A percentile compares a stretch with the other conserved stretches of the same genome.
These are phyloP conservation scores for Cyclotella sp. DNA, from an alignment of 108 stramenopile species.

Conservation along the genomic window DNA sequence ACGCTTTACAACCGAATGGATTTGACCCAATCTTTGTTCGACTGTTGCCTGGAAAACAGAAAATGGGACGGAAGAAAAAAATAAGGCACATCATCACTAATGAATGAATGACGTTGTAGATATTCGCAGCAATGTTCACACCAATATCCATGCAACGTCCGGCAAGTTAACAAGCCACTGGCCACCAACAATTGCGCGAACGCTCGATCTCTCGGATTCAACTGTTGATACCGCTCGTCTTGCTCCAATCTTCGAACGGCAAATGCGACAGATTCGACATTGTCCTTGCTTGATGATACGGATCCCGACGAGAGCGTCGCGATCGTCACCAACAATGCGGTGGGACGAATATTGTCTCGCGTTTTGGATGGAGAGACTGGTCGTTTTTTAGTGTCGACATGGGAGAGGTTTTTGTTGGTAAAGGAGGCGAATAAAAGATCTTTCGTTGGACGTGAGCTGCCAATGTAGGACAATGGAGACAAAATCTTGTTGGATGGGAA, in stretches of 20 bases:
- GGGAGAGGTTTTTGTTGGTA: too few relatives aligned
- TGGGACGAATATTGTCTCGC: not conserved
- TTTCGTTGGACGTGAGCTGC: too few relatives aligned
- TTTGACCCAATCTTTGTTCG: conserved; percentile 77
- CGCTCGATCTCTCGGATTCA: conserved; percentile 69
- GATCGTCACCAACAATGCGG: conserved; percentile 26
- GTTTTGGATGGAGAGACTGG: too few relatives aligned
- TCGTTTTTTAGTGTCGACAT: too few relatives aligned
- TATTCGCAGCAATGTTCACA: not conserved
- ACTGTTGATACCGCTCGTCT: conserved; percentile 41
- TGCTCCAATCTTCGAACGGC: conserved; percentile 61
- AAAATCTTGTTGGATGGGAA: too few relatives aligned
- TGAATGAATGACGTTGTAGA: too few relatives aligned
- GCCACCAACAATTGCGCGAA: conserved; percentile 70
- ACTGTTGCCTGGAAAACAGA: conserved; percentile 57
- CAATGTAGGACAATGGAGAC: too few relatives aligned
- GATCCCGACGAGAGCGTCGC: conserved; percentile 1
- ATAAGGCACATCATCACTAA: too few relatives aligned
- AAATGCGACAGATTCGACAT: conserved; percentile 35
- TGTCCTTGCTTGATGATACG: not conserved
- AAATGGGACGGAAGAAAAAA: not conserved
- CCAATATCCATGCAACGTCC: not conserved
- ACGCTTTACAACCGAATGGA: conserved; percentile 60
- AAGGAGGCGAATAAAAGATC: too few relatives aligned
- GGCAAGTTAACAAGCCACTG: too few relatives aligned